These are phyloP conservation scores for Neurospora hispaniola DNA, from an alignment of 495 filamentous ascomycete species.

Conservation along the genomic window DNA sequence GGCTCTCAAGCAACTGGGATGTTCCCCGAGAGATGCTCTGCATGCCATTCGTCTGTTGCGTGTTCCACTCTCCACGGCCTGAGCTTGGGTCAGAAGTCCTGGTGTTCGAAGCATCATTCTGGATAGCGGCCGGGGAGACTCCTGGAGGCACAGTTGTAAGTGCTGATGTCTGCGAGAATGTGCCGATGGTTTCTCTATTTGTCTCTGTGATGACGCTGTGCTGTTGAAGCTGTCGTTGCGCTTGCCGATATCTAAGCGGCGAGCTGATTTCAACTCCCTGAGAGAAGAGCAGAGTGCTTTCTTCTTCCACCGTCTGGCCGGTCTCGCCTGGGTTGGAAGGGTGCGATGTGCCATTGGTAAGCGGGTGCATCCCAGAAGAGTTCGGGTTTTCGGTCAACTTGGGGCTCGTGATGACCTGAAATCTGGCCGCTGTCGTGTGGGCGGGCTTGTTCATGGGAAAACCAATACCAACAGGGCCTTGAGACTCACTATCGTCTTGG, in stretches of 20 bases:
- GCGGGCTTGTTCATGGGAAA: conserved; percentile 40
- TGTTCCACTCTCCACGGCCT: conserved; percentile 42
- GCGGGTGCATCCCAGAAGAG: conserved; percentile 33
- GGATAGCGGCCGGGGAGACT: conserved; percentile 62
- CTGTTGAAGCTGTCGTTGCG: not conserved
- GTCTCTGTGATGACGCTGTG: conserved; percentile 10
- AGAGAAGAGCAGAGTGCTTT: conserved; percentile 8
- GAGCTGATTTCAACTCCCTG: not conserved
- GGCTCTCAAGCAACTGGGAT: conserved; percentile 52
- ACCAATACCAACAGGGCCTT: conserved; percentile 51
- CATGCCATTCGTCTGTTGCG: conserved; percentile 51
- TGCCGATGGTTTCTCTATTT: conserved; percentile 27
- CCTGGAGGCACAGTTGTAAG: conserved; percentile 67
- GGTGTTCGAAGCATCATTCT: conserved; percentile 84
- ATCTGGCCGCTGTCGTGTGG: conserved; percentile 35
- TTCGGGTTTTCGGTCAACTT: conserved; percentile 39
- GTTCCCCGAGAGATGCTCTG: conserved; percentile 28
- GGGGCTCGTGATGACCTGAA: conserved; percentile 37
- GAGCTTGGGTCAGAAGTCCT: conserved; percentile 66
- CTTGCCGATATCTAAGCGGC: not conserved
- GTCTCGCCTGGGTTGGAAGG: conserved; percentile 45
- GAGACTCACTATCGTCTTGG: conserved; percentile 23
- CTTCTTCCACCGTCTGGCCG: conserved; percentile 48
- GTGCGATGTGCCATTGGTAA: conserved; percentile 60
- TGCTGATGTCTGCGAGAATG: conserved; percentile 56